A percentile compares a stretch with the other conserved stretches of the same genome.
Evolutionary conservation across 1,284 basidiomycete species (phyloP).

Genomic region (Thecaphora frezii): DNA sequence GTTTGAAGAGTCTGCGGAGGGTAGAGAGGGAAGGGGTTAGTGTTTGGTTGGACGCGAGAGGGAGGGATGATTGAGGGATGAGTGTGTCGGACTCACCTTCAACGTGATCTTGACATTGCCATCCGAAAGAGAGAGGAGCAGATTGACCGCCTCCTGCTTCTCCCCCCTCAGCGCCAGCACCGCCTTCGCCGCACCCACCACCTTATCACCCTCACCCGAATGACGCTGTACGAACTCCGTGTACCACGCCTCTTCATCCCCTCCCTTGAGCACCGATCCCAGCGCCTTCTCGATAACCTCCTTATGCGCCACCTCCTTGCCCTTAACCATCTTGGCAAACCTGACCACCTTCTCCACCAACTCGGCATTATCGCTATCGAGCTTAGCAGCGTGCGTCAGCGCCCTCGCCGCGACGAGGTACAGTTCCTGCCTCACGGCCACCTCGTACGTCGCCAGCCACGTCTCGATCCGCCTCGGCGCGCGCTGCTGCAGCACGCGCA

Average conservation of each 20-base stretch:
- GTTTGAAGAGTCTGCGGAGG: conserved; percentile 1
- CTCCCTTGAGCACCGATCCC: conserved; percentile 19
- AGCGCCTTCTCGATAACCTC: conserved; percentile 61
- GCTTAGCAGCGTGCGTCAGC: conserved; percentile 66
- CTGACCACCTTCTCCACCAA: conserved; percentile 74
- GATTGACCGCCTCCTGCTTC: conserved; percentile 11
- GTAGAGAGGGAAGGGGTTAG: conserved; percentile 6
- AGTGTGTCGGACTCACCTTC: too few species aligned
- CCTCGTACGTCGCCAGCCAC: conserved; percentile 78
- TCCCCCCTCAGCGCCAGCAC: conserved; percentile 7
- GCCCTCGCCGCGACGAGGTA: conserved; percentile 77
- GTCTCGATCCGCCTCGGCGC: conserved; percentile 66
- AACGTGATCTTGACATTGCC: too few species aligned
- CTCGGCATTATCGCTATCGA: conserved; percentile 69
- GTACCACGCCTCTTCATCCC: conserved; percentile 68
- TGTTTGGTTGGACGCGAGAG: too few species aligned
- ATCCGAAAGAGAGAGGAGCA: conserved; percentile 15
- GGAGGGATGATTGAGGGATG: too few species aligned
- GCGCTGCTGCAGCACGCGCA: conserved; percentile 69
- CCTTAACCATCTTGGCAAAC: conserved; percentile 9
- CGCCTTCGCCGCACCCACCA: conserved; percentile 10
- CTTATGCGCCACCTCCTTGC: conserved; percentile 23
- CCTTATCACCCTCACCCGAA: neutral
- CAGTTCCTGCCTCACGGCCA: conserved; percentile 75
- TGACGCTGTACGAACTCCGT: conserved; percentile 59